Evolutionary conservation across 352 stramenopile genomes (phyloP), one percentile per base, ranked within the genome.

Genomic region (Thalassiosira exigua): DNA sequence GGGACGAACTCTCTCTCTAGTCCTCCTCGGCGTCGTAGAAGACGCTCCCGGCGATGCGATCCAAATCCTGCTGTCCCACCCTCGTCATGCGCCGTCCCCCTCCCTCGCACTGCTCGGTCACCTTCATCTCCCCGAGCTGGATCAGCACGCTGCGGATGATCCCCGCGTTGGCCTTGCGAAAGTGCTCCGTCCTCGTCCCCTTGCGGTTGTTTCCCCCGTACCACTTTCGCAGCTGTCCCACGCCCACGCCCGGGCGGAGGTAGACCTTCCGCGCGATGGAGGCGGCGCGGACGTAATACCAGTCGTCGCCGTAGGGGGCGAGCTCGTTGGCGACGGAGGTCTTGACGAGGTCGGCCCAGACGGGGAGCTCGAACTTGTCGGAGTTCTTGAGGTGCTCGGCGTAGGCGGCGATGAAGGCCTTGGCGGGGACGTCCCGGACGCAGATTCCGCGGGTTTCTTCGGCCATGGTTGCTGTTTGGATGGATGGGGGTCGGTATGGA

Each of bases 201-300:
- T 95, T 91, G 64, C 96, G 92, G 82, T 93, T 95, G 52, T 92
- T 92, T 61, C 96, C 96, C 86, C 97, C 97, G 90, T 99, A 99
- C 87, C 97, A 97, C 89, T 98, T 98, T 88, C 97, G 96, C 42
- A 99, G 90, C 60, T 95, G 95, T 79, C 97, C 97, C 30, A 99
- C 93, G 86, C 97, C 97, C 57, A 96, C 94, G 84, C 98, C 96
- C 70, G 97, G 96, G 74, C 96, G 95, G 58, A 99, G 90, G 94
- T 99, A 99, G 41, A 99, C 94, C 94, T 98, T 98, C 78, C 97
- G 96, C 41, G 96, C 96, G 80, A 99, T 98, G 60, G 97, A 98
- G 44, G 97, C 94, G n/a, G 97, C 96, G 76, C 97, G 96, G 79
- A 99, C 95, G 92, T 98, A 99, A 91, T 99, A 99, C 97, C 97